Evolutionary conservation across 306 rosid genomes (phyloP), one percentile per base, ranked within the genome.

Genomic region (Mucuna pruriens): DNA sequence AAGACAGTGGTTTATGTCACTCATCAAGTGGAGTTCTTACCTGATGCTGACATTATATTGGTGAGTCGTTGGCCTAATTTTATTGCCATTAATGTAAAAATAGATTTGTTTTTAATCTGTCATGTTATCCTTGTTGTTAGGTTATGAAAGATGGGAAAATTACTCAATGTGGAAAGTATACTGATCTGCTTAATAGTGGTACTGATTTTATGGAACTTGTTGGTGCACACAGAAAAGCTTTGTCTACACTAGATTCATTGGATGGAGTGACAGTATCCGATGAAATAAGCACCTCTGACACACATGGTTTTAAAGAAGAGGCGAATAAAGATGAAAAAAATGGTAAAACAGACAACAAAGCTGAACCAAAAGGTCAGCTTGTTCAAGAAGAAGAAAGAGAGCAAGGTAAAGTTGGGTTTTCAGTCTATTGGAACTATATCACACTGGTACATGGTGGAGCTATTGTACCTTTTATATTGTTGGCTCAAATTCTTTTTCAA

Each of bases 371-470:
- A 81, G 91, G 90, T 61, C 97, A 92, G 65, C 89, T 94, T 83
- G 90, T 94, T 80, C 91, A 92, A 82, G 95, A 90, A 76, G 98
- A 94, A 88, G 98, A 91, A 85, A 90, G 98, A 78, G 97, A 36
- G 40, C 2, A 36, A 36, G 40, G 40, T 36, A 29, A 3, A 29
- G 31, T 29, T 1, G 31, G 31, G 31, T 29, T 29, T 29, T 29
- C 31, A 29, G 31, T 29, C 3, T 29, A 29, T 29, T 29, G 31
- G 31, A 29, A 29, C 31, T 29, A 29, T 29, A 29, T 29, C 31
- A 29, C 31, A 29, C 1, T 29, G 1, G 31, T 3, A 29, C 3
- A 29, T 29, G 31, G 31, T 1, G 31, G 31, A 29, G 31, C 31
- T 29, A 1, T 29, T 29, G 31, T 29, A 29, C 31, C 31, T 3